These are phyloP conservation scores for Coemansia sp. DNA, from an alignment of 192 early-diverging fungal species.

Conservation along the genomic window DNA sequence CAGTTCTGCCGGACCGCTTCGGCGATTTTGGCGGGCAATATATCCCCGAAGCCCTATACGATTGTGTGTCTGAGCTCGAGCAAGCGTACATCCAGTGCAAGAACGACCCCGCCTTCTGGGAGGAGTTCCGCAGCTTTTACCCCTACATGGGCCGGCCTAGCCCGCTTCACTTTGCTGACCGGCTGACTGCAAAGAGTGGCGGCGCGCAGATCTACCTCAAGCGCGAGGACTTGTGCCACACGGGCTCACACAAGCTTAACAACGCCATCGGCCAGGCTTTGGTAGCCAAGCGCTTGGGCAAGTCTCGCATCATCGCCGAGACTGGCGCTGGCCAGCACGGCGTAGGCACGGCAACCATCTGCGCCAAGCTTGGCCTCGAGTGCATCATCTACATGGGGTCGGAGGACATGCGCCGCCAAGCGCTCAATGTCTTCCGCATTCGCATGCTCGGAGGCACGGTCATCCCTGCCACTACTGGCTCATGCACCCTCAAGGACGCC, in stretches of 20 bases:
- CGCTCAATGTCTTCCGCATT: constrained; percentile 96
- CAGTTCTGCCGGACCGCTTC: constrained; percentile 76
- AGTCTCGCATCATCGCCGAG: constrained; percentile 97
- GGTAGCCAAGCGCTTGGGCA: constrained; percentile 93
- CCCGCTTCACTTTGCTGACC: constrained; percentile 83
- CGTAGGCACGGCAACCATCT: constrained; percentile 96
- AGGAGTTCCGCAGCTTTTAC: constrained; percentile 88
- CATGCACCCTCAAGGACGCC: constrained; percentile 93
- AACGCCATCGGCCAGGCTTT: constrained; percentile 96
- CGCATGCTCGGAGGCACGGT: constrained; percentile 91
- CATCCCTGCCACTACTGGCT: constrained; percentile 77
- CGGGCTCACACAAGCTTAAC: constrained; percentile 99
- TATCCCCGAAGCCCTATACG: constrained; percentile 96
- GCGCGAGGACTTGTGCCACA: constrained; percentile 98
- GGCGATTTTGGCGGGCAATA: constrained; percentile 98
- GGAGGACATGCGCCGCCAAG: constrained; percentile 92
- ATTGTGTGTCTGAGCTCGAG: constrained; percentile 91
- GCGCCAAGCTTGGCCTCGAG: constrained; percentile 96
- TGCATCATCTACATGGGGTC: constrained; percentile 98
- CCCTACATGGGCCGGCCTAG: constrained; percentile 93
- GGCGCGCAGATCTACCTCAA: constrained; percentile 98
- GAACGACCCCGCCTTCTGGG: constrained; percentile 90
- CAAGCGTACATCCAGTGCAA: constrained; percentile 78
- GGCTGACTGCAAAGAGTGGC: constrained; percentile 73
- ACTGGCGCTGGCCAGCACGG: constrained; percentile 99